Evolutionary conservation across 169 alveolate genomes (phyloP).

Genomic region (Ichthyophthirius multifiliis): DNA sequence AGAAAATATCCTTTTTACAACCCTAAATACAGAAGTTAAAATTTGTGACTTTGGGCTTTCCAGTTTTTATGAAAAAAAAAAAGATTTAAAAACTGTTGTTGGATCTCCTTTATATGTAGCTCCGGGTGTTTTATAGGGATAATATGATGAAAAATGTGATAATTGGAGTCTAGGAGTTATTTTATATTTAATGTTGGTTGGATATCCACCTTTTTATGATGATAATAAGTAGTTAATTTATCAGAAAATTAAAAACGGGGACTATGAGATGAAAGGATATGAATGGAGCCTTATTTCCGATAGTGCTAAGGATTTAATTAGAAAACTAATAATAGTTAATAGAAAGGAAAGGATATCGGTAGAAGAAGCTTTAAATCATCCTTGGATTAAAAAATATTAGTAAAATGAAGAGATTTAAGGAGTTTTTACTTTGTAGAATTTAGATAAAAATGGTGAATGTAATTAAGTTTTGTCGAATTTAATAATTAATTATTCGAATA

Average conservation of each 20-base stretch:
- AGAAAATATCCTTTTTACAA: slow-evolving; percentile 60
- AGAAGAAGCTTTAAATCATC: slow-evolving; percentile 32
- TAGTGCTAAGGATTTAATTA: slow-evolving; percentile 61
- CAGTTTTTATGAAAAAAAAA: slow-evolving; percentile 16
- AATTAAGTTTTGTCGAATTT: no score
- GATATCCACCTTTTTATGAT: slow-evolving; percentile 87
- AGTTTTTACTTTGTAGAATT: no score
- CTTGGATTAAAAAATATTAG: no score
- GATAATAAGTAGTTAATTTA: no score
- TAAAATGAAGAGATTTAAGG: no score
- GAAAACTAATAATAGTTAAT: slow-evolving; percentile 33
- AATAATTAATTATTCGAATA: no score
- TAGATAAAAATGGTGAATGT: no score
- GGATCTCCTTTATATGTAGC: slow-evolving; percentile 36
- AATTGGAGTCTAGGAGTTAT: slow-evolving; percentile 37
- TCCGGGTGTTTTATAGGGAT: slow-evolving; percentile 26
- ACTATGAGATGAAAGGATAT: neutral
- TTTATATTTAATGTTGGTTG: slow-evolving; percentile 16
- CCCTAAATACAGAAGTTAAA: slow-evolving; percentile 48
- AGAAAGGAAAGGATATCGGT: slow-evolving; percentile 20
- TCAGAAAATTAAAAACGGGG: no score
- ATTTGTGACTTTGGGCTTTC: slow-evolving; percentile 73
- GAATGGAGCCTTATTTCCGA: slow-evolving; percentile 27
- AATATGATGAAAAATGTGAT: slow-evolving; percentile 43
- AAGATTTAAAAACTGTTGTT: slow-evolving; percentile 28